Conservation (phyloP, 2,329 filamentous ascomycete genomes). For the Metarhizium humberi region DNA sequence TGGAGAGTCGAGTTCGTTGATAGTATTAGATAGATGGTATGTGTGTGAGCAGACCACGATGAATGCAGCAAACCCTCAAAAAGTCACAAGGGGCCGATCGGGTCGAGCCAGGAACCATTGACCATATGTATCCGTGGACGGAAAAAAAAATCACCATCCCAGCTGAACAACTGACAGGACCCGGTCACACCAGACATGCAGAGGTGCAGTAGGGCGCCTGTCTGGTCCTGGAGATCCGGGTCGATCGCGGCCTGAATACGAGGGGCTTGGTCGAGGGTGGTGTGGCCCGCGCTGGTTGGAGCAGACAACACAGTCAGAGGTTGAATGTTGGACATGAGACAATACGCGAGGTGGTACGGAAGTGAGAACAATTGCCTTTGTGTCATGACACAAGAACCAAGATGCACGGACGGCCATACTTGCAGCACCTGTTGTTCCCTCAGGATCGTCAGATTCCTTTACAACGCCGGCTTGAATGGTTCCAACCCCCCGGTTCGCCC, state of each 20-base stretch:
- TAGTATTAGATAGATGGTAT: background rate
- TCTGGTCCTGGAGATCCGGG: background rate
- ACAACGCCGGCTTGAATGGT: no score
- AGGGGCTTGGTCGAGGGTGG: background rate
- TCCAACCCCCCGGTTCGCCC: no score
- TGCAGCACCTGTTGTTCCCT: no score
- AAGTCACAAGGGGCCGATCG: no score
- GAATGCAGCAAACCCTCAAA: no score
- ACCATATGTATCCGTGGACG: background rate
- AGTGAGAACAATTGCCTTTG: no score
- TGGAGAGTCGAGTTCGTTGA: background rate
- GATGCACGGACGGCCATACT: no score
- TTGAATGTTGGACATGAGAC: background rate
- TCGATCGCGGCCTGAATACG: conserved; percentile 3
- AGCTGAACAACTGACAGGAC: background rate
- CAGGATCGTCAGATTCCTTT: no score
- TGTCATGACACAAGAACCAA: no score
- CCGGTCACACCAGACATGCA: background rate
- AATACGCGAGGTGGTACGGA: background rate
- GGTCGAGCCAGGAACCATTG: background rate
- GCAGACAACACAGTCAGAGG: background rate
- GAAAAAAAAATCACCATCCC: background rate
- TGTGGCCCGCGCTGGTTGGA: background rate
- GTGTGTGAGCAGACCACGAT: no score
- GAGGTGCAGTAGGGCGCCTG: background rate